These are phyloP conservation scores for Trichocladium uniseriatum DNA, from an alignment of 495 filamentous ascomycete genomes.

Conservation along the genomic window DNA sequence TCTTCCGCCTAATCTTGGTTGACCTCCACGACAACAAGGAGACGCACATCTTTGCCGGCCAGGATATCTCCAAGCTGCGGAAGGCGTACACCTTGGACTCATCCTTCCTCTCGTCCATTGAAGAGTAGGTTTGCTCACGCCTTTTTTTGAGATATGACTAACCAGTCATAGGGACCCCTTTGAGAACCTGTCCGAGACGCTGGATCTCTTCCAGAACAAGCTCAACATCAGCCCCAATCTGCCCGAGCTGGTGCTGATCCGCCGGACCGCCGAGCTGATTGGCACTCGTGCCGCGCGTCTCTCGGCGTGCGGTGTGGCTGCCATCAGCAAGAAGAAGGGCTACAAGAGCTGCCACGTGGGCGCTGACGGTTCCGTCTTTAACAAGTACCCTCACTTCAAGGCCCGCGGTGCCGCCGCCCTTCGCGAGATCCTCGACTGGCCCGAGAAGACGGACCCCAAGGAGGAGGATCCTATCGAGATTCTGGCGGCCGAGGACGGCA, in stretches of 20 bases:
- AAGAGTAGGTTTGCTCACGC: constrained; percentile 50
- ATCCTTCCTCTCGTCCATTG: constrained; percentile 90
- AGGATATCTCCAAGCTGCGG: constrained; percentile 68
- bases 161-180: constrained; percentile 62
- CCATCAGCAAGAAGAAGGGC: constrained; percentile 92
- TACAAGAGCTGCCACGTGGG: constrained; percentile 84
- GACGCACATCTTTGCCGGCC: constrained; percentile 69
- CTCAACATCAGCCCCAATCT: constrained; percentile 58
- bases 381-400: constrained; percentile 98
- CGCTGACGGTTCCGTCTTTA: constrained; percentile 93
- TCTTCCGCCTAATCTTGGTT: constrained; percentile 83
- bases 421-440: constrained; percentile 90
- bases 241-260: constrained; percentile 75
- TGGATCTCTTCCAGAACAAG: constrained; percentile 64
- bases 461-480: constrained; percentile 81
- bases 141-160: background rate
- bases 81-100: constrained; percentile 83
- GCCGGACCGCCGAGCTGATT: constrained; percentile 83
- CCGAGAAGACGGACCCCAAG: constrained; percentile 45
- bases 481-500: constrained; percentile 83
- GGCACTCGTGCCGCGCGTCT: constrained; percentile 89
- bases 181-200: constrained; percentile 83
- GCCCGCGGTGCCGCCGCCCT: constrained; percentile 78
- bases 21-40: constrained; percentile 73
- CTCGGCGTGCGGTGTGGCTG: constrained; percentile 86